A percentile compares a stretch with the other conserved stretches of the same genome.
Evolutionary conservation across 2,329 filamentous ascomycete species (phyloP).

Genomic region (Venturia pyrina): DNA sequence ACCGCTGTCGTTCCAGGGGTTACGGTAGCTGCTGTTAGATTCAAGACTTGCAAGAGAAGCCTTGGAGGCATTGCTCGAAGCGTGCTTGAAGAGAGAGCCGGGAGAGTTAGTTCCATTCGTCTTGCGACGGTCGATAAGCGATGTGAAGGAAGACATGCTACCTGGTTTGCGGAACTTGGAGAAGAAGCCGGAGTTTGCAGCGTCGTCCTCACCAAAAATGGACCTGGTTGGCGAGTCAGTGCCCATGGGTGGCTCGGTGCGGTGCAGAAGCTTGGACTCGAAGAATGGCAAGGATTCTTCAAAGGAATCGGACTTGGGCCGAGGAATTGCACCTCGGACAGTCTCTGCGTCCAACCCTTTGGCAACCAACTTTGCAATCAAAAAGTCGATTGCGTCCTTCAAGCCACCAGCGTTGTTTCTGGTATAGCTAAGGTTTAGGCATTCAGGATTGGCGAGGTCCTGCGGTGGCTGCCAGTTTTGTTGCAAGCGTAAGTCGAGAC

Average conservation of each 20-base stretch:
- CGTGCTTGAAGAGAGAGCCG: constrained; percentile 73
- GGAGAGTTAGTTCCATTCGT: constrained; percentile 61
- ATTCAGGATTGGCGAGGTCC: constrained; percentile 42
- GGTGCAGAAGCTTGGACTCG: constrained; percentile 90
- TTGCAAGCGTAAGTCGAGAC: constrained; percentile 73
- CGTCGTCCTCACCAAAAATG: constrained; percentile 71
- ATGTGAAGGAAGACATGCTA: constrained; percentile 87
- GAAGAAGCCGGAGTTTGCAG: constrained; percentile 69
- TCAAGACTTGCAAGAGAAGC: constrained; percentile 94
- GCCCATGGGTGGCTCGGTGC: constrained; percentile 65
- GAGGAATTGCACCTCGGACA: constrained; percentile 87
- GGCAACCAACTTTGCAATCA: constrained; percentile 75
- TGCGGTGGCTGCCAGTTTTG: constrained; percentile 1
- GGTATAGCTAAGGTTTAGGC: constrained; percentile 56
- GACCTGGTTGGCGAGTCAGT: constrained; percentile 85
- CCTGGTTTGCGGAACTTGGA: constrained; percentile 90
- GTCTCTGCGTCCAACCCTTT: constrained; percentile 80
- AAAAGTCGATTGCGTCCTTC: constrained; percentile 90
- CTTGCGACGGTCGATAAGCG: constrained; percentile 92
- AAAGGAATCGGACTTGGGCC: constrained; percentile 98
- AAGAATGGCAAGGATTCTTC: constrained; percentile 96
- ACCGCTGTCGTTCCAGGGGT: constrained; percentile 96
- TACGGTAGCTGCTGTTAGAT: constrained; percentile 86
- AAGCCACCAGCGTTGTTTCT: constrained; percentile 94
- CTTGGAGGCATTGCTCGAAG: constrained; percentile 85